phyloP scores from a whole-genome alignment of 169 alveolate genomes.

The Plasmodium inui region DNA sequence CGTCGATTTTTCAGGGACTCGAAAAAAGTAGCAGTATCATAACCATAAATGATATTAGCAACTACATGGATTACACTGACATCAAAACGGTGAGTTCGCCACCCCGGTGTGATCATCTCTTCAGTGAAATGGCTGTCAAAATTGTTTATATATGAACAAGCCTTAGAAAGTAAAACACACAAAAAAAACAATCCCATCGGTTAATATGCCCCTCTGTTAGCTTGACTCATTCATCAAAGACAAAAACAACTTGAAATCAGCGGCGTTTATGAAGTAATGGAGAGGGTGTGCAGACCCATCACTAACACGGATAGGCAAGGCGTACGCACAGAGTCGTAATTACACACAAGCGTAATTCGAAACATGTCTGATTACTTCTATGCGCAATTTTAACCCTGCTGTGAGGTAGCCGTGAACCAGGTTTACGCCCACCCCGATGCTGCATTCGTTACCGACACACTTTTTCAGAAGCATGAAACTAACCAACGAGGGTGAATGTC shows the following conservation, averaged over 20 bases:
- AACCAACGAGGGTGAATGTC: constrained; percentile 5
- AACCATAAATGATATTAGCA: constrained; percentile 60
- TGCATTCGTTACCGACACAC: background rate
- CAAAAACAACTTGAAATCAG: constrained; percentile 26
- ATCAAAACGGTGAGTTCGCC: constrained; percentile 45
- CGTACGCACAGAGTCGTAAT: background rate
- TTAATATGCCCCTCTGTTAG: constrained; percentile 3
- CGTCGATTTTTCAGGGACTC: constrained; percentile 19
- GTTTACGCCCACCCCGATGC: background rate
- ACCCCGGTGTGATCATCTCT: background rate
- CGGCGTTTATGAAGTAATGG: constrained; percentile 18
- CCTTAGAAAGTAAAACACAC: background rate
- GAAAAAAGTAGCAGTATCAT: constrained; percentile 74
- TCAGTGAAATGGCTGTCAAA: background rate
- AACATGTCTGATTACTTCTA: background rate
- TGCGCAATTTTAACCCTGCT: background rate
- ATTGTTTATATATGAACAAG: background rate
- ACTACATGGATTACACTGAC: constrained; percentile 49
- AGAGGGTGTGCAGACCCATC: background rate
- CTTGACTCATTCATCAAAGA: constrained; percentile 67
- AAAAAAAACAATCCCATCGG: background rate
- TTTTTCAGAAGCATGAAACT: constrained; percentile 13
- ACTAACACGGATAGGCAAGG: background rate
- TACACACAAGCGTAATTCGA: background rate
- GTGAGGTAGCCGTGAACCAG: background rate